Evolutionary conservation across 345 rosid species (phyloP).

Genomic region (Chamaenerion angustifolium): DNA sequence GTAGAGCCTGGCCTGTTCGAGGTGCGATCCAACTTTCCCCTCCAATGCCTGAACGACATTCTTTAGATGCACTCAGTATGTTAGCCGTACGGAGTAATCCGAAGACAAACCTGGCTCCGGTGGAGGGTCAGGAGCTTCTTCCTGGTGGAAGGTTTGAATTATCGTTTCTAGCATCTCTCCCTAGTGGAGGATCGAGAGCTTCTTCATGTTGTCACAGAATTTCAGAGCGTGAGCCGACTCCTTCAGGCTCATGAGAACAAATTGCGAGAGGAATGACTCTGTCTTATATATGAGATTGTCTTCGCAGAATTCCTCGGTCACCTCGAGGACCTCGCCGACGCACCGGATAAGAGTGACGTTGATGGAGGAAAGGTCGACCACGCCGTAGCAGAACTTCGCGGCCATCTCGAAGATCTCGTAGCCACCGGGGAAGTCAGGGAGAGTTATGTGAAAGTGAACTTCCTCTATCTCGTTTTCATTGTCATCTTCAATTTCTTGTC

Average conservation of each 20-base stretch:
- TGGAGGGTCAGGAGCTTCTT: conserved; percentile 42
- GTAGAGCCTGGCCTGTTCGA: conserved; percentile 73
- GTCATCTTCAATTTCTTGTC: conserved; percentile 14
- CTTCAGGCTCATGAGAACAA: conserved; percentile 49
- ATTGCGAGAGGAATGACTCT: conserved; percentile 52
- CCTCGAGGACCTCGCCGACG: conserved; percentile 75
- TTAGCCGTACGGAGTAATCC: conserved; percentile 66
- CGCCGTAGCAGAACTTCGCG: conserved; percentile 92
- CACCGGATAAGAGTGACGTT: conserved; percentile 69
- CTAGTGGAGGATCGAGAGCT: conserved; percentile 31
- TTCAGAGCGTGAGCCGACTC: conserved; percentile 66
- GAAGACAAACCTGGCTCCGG: conserved; percentile 47
- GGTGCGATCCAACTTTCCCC: conserved; percentile 71
- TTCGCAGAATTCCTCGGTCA: conserved; percentile 75
- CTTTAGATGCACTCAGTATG: conserved; percentile 64
- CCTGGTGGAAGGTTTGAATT: conserved; percentile 47
- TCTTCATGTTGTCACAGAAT: conserved; percentile 66
- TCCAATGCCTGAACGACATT: conserved; percentile 47
- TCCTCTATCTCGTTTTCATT: conserved; percentile 20
- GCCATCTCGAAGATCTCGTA: conserved; percentile 76
- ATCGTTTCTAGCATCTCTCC: conserved; percentile 65
- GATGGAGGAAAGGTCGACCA: conserved; percentile 55
- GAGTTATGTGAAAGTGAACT: conserved; percentile 32
- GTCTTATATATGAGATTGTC: conserved; percentile 63
- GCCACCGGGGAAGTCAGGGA: conserved; percentile 79